Evolutionary conservation across 2,329 filamentous ascomycete species (phyloP), one percentile per base, ranked within the genome.

Genomic region (Exophiala xenobiotica): DNA sequence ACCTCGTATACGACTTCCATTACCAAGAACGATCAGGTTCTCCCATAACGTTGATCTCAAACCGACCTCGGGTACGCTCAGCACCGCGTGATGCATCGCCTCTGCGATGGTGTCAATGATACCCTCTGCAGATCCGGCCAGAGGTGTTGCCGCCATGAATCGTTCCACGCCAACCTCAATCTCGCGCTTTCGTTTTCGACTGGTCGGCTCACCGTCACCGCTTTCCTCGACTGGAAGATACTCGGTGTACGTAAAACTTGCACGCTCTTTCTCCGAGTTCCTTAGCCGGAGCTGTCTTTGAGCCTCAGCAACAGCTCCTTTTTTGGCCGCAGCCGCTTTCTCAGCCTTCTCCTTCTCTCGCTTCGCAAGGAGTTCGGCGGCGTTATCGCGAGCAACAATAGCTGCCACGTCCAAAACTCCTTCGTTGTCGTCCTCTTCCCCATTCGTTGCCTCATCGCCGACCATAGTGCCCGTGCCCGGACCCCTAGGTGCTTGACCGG

Each of bases 1-100:
- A 80, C 80, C 83, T 71, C 78, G 76, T 43, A 86, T 73, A 63
- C 76, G 81, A 53, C 80, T 84, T 51, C 93, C 93, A 64, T 95
- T 96, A 61, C 93, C 93, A 46, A 96, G 87, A 49, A 99, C 87
- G 60, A 96, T 86, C 46, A 99, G 72, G 54, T 87, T 88, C 63
- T 97, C 92, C 93, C 93, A 99, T 58, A 95, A 86, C 27, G 87
- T 80, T 27, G 88, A 85, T 38, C 93, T 84, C 76, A 90, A 91
- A 63, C 87, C 86, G 59, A 90, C 83, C 57, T 96, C 90, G 39
- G 89, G 85, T 19, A 96, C 88, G 27, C 84, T 82, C 61, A 91
- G 85, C 46, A 97, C 83, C 1, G 89, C 85, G 51, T 86, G 83
- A 70, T 96, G 90, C 59, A 97, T 86, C 31, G 88, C 83, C 48